phyloP scores from a whole-genome alignment of 345 rosid species.

The rapeseed (Brassica napus) region DNA sequence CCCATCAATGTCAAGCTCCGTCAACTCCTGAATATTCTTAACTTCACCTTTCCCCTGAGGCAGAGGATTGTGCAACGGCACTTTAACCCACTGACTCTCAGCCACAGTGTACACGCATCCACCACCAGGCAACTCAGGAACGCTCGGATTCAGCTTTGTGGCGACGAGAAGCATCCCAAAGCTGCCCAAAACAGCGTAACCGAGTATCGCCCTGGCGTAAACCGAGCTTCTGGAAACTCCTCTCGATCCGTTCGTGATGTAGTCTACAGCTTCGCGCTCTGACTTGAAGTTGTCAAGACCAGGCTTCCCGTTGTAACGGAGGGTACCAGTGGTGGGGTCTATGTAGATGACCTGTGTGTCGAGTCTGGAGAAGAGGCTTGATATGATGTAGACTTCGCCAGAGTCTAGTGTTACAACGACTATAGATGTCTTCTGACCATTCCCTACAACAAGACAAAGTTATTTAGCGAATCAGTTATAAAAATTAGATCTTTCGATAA shows the following conservation, averaged over 20 bases:
- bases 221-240: conserved; percentile 51
- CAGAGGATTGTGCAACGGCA: conserved; percentile 75
- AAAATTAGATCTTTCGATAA: neutral
- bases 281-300: conserved; percentile 72
- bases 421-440: conserved; percentile 74
- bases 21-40: conserved; percentile 82
- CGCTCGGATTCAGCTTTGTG: conserved; percentile 65
- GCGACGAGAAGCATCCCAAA: conserved; percentile 84
- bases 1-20: conserved; percentile 93
- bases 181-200: conserved; percentile 86
- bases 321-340: conserved; percentile 85
- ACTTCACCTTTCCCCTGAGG: conserved; percentile 84
- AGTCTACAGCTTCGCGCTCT: conserved; percentile 78
- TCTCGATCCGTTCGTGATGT: conserved; percentile 64
- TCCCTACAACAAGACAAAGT: conserved; percentile 51
- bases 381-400: conserved; percentile 74
- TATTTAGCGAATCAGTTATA: neutral
- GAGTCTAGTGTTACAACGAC: conserved; percentile 69
- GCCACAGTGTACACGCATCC: conserved; percentile 79
- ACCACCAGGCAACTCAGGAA: conserved; percentile 88
- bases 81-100: conserved; percentile 90
- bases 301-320: conserved; percentile 63
- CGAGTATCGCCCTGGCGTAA: conserved; percentile 72
- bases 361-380: conserved; percentile 59
- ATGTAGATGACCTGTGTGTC: conserved; percentile 80